Conservation (phyloP, 1,284 basidiomycete genomes). For the Xerocomus minutiporus region DNA sequence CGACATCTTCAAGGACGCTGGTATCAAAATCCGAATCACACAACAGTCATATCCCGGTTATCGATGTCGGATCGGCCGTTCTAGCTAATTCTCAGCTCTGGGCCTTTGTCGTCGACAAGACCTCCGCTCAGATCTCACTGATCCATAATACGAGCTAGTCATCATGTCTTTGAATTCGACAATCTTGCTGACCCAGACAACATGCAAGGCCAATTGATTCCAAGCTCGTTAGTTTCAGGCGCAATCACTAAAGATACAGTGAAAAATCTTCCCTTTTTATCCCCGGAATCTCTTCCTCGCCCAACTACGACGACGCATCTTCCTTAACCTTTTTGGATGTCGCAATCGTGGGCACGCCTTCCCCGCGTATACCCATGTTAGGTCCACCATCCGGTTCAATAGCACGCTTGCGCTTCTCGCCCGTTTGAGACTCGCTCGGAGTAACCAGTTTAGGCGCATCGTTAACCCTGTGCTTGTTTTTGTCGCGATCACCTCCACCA, state of each 20-base stretch:
- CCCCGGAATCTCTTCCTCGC: neutral
- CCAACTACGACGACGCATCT: conserved; percentile 33
- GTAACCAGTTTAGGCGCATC: conserved; percentile 15
- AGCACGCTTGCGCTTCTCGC: conserved; percentile 70
- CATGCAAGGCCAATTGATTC: neutral
- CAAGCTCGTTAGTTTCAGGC: neutral
- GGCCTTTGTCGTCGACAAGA: too few species aligned
- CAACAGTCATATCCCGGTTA: neutral
- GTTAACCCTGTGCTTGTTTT: conserved; percentile 19
- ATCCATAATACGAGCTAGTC: neutral
- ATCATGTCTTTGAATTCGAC: too few species aligned
- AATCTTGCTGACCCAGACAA: neutral
- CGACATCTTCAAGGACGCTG: conserved; percentile 13
- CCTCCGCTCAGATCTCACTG: neutral
- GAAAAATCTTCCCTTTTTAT: neutral
- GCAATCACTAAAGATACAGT: conserved; percentile 17
- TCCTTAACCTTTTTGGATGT: conserved; percentile 58
- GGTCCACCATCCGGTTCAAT: conserved; percentile 73
- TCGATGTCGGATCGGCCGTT: neutral
- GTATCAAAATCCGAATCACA: neutral
- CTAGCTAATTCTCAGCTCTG: too few species aligned
- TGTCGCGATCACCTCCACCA: conserved; percentile 28
- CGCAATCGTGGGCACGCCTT: conserved; percentile 52
- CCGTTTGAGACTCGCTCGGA: conserved; percentile 38
- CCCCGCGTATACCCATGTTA: conserved; percentile 58